Evolutionary conservation across 192 early-diverging fungal genomes (phyloP), one percentile per base, ranked within the genome.

Genomic region (Entrophospora sp.): DNA sequence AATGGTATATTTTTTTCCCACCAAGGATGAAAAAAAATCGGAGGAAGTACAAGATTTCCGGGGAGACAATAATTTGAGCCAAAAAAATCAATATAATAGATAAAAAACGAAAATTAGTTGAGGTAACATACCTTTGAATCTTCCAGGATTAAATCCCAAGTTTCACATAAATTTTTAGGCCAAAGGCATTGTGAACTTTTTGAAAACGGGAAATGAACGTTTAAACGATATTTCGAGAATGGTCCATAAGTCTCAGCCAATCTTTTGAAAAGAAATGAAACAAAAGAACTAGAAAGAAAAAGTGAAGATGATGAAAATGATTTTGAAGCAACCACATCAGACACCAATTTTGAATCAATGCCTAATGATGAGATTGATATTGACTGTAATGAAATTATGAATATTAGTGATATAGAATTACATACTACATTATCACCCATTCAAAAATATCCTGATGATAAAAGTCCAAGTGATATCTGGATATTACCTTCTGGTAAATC

Each of bases 131-230:
- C 31, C n/a, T 27, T 61, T 61, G 44, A 61, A 42, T n/a, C 37
- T 25, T 45, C 31, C 42, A 28, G 28, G 42, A 61, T 44, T 16
- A 44, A 61, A 61, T 31, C 12, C 2, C 44, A 10, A 61, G n/a
- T 45, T 44, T 61, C 44, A 61, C n/a, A 61, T 61, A 61, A 61
- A 28, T 45, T 44, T 44, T 61, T 30, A 61, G 60, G 60, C 60
- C 31, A 42, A 61, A 61, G 60, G 42, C 43, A 3, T 61, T 61
- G 40, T 61, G 40, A 61, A 61, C 43, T 61, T 61, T 61, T 61
- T 61, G 59, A 37, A 61, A 61, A 61, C 59, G 22, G 59, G 40
- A 44, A 61, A 61, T 30, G 40, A 61, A 44, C 59, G 40, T 43
- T 61, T 61, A 61, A 61, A 61, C 25, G 40, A 61, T 61, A 44